These are phyloP conservation scores for Fusarium coicis DNA, from an alignment of 2,329 filamentous ascomycete species.

Conservation along the genomic window DNA sequence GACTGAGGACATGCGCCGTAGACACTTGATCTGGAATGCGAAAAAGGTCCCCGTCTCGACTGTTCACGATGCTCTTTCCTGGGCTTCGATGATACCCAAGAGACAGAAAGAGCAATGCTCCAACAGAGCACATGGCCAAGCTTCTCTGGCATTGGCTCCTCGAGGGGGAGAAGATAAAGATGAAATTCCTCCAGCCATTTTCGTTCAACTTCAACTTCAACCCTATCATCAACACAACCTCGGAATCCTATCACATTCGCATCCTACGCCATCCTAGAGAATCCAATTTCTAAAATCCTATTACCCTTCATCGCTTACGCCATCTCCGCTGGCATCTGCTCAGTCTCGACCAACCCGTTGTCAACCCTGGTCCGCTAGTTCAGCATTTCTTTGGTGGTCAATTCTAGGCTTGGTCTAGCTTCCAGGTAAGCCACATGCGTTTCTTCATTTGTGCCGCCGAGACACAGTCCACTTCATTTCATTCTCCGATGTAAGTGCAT, in stretches of 20 bases:
- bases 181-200: slow-evolving; percentile 23
- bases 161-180: slow-evolving; percentile 3
- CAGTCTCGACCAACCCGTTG: slow-evolving; percentile 6
- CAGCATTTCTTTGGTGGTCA: slow-evolving; percentile 32
- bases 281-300: slow-evolving; percentile 28
- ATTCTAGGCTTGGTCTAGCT: slow-evolving; percentile 29
- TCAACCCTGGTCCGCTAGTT: slow-evolving; percentile 13
- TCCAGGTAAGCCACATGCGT: slow-evolving; percentile 37
- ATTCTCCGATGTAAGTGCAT: slow-evolving; percentile 32
- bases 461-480: slow-evolving; percentile 40
- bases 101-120: slow-evolving; percentile 8
- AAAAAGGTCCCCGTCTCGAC: background rate
- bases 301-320: slow-evolving; percentile 1
- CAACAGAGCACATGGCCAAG: slow-evolving; percentile 24
- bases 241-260: slow-evolving; percentile 20
- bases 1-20: slow-evolving; percentile 23
- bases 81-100: background rate
- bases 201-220: slow-evolving; percentile 10
- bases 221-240: slow-evolving; percentile 1
- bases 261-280: slow-evolving; percentile 30
- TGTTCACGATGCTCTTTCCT: slow-evolving; percentile 26
- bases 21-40: slow-evolving; percentile 34
- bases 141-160: background rate
- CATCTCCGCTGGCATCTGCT: slow-evolving; percentile 12
- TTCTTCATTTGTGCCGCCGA: slow-evolving; percentile 32